Evolutionary conservation across 73 alveolate genomes (phyloP).

Genomic region (Blepharisma stoltei): DNA sequence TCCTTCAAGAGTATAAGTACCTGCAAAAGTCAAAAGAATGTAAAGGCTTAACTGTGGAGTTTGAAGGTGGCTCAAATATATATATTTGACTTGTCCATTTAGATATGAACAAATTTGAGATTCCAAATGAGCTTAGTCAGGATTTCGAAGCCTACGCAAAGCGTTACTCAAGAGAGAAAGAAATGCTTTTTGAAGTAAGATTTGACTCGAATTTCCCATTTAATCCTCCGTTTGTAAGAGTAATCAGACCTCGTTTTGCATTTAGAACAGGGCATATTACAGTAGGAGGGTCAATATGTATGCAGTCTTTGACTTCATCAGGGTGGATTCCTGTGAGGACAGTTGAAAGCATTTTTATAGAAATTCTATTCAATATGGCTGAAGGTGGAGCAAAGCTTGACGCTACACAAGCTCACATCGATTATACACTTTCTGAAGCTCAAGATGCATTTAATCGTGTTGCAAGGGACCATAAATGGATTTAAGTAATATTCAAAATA

Average conservation of each 20-base stretch:
- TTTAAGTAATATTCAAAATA: background rate
- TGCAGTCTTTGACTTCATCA: conserved; percentile 60
- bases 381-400: conserved; percentile 61
- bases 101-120: conserved; percentile 3
- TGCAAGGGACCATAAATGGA: conserved; percentile 67
- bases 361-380: conserved; percentile 44
- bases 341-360: conserved; percentile 55
- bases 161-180: conserved; percentile 18
- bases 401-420: conserved; percentile 3
- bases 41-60: conserved; percentile 9
- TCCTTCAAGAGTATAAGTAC: conserved; percentile 14
- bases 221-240: conserved; percentile 73
- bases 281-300: conserved; percentile 74
- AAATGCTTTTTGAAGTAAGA: conserved; percentile 45
- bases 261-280: conserved; percentile 80
- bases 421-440: conserved; percentile 52
- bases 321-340: conserved; percentile 74
- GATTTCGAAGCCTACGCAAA: conserved; percentile 19
- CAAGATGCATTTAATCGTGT: conserved; percentile 65
- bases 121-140: background rate
- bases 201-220: conserved; percentile 46
- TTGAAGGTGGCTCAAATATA: background rate
- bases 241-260: conserved; percentile 65
- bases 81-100: conserved; percentile 9
- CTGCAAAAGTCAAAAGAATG: background rate